Conservation (phyloP, 1,284 basidiomycete genomes). For the Boletus sp. region DNA sequence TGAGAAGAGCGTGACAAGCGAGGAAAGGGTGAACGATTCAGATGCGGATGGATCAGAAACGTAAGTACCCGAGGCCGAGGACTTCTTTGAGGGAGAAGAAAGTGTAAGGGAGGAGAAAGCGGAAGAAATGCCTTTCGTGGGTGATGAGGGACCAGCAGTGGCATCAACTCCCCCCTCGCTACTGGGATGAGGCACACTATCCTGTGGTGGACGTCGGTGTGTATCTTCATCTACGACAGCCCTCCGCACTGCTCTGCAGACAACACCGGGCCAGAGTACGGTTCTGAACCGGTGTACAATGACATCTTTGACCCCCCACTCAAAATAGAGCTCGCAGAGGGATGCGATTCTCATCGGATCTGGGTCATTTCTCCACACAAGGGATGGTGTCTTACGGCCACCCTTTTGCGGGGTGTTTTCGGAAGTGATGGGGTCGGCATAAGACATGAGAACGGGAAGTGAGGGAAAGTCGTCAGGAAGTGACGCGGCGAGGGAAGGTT, state of each 20-base stretch:
- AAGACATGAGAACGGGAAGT: slow-evolving; percentile 66
- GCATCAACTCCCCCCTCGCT: not conserved
- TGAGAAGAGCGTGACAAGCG: slow-evolving; percentile 17
- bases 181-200: slow-evolving; percentile 36
- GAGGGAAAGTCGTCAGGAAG: slow-evolving; percentile 64
- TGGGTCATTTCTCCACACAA: slow-evolving; percentile 61
- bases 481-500: slow-evolving; percentile 54
- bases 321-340: slow-evolving; percentile 81
- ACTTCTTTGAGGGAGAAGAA: slow-evolving; percentile 19
- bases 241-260: slow-evolving; percentile 62
- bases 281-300: slow-evolving; percentile 78
- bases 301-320: slow-evolving; percentile 80
- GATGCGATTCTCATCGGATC: slow-evolving; percentile 69
- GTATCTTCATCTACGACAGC: slow-evolving; percentile 38
- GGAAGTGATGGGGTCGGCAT: slow-evolving; percentile 72
- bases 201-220: not conserved
- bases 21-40: slow-evolving; percentile 19
- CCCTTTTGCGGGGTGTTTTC: slow-evolving; percentile 47
- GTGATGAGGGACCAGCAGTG: slow-evolving; percentile 5
- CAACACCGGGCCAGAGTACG: slow-evolving; percentile 67
- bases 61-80: not conserved
- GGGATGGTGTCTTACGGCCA: slow-evolving; percentile 29
- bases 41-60: slow-evolving; percentile 4
- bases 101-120: slow-evolving; percentile 16
- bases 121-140: slow-evolving; percentile 20